These are phyloP conservation scores for Friedmanniomyces simplex DNA, from an alignment of 495 filamentous ascomycete species.

Conservation along the genomic window DNA sequence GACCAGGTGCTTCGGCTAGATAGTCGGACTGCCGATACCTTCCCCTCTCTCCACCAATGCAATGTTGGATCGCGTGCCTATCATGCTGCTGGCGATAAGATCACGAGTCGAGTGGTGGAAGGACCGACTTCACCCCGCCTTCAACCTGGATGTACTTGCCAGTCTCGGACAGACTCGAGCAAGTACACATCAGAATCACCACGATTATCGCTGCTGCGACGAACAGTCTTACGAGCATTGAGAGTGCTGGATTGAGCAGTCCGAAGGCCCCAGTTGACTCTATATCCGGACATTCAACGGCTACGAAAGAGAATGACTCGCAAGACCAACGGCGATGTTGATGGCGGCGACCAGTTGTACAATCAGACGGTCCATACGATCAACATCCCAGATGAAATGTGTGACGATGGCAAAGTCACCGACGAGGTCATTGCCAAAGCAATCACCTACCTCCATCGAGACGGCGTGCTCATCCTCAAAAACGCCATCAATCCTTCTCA, in stretches of 20 bases:
- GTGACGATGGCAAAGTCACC: background rate
- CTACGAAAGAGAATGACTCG: background rate
- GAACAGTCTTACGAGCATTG: too few species aligned
- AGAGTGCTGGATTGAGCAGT: too few species aligned
- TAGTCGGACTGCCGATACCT: background rate
- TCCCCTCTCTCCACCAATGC: background rate
- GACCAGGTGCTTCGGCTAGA: background rate
- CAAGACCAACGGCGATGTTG: background rate
- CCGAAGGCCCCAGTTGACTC: too few species aligned
- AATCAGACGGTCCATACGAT: slow-evolving; percentile 10
- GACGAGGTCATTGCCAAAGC: slow-evolving; percentile 14
- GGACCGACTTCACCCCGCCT: background rate
- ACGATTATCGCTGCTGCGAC: background rate
- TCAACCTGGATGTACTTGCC: background rate
- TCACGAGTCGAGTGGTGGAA: background rate
- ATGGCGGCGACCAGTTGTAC: background rate
- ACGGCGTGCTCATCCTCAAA: slow-evolving; percentile 15
- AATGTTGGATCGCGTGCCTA: background rate
- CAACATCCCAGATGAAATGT: background rate
- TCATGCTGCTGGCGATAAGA: background rate
- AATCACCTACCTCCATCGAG: slow-evolving; percentile 14
- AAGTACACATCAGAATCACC: background rate
- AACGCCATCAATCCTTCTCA: slow-evolving; percentile 17
- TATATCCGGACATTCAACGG: too few species aligned
- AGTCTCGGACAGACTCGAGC: background rate